Base-by-base conservation (phyloP, 2,329 filamentous ascomycete genomes). In the Fusarium pininemorale region DNA sequence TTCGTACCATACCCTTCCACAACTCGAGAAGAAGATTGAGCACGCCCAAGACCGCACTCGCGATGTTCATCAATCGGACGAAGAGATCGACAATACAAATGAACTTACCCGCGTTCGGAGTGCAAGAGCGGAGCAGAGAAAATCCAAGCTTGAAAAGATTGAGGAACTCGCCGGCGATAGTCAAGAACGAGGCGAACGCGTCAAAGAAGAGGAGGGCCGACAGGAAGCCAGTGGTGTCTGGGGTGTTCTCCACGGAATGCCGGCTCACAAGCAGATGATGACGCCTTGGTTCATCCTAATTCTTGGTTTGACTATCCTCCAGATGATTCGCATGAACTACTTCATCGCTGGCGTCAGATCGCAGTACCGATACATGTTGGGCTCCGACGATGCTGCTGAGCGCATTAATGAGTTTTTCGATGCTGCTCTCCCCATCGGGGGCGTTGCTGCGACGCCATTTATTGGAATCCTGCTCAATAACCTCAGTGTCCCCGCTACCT, bases 241-340 rank as follows among this genome's bases (percentile, higher is more conserved):
- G 90, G 93, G 93, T 15, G 90, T 90, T 5, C 84, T 95, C 53
- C 93, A 95, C 75, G 91, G 91, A 11, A 84, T 87, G 54, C 87
- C 91, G 4, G 91, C 91, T 2, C 79, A 87, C 10, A 81, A 88
- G 66, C 93, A 95, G 81, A 92, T 94, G 80, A 81, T 83, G 38
- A 90, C 90, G 3, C 89, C 89, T 0, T 94, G 92, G 91, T 94
- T 93, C 80, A 83, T 91, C 18, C 86, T 94, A n/a, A 90, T 94
- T 56, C 87, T 92, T 1, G 77, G 91, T 9, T 89, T 94, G 77
- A 94, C 84, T 0, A 82, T 89, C 3, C 77, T 89, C 6, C 87
- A 89, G 75, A 90, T 90, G 87, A 83, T 89, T 35, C 85, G 89
- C 12, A 94, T 94, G 88, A 94, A 94, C 81, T 93, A 93, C 80